Conservation (phyloP, 352 stramenopile genomes). For the Globisporangium canariense region DNA sequence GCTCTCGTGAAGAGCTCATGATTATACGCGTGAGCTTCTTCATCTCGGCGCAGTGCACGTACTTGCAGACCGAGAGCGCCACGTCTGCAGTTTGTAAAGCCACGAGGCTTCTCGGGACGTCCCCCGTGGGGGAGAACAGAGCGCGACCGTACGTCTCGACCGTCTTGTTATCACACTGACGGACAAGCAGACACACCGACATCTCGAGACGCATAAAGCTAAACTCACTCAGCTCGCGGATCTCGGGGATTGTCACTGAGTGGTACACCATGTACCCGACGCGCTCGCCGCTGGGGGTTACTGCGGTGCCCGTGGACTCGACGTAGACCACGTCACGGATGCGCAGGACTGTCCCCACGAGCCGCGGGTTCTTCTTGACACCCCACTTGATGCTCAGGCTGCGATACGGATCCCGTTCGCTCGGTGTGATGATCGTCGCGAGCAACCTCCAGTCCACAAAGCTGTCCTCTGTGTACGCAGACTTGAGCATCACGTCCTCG, state of each 20-base stretch:
- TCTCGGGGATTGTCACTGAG: slow-evolving; percentile 35
- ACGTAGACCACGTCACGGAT: slow-evolving; percentile 61
- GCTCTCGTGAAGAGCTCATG: slow-evolving; percentile 17
- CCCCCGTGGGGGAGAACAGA: no score
- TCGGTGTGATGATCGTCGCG: slow-evolving; percentile 28
- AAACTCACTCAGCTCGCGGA: slow-evolving; percentile 27
- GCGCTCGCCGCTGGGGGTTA: slow-evolving; percentile 35
- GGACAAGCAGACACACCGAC: slow-evolving; percentile 39
- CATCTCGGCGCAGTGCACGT: slow-evolving; percentile 34
- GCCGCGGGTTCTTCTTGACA: slow-evolving; percentile 36
- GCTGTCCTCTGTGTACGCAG: slow-evolving; percentile 40
- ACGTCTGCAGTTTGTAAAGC: not conserved
- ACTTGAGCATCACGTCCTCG: slow-evolving; percentile 45
- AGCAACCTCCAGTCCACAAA: slow-evolving; percentile 47
- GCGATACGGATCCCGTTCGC: slow-evolving; percentile 38
- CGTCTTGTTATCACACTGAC: slow-evolving; percentile 22
- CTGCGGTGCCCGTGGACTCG: slow-evolving; percentile 40
- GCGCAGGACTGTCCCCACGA: slow-evolving; percentile 39
- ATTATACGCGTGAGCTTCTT: slow-evolving; percentile 28
- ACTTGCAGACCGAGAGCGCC: not conserved
- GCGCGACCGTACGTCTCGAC: slow-evolving; percentile 28
- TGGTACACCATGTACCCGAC: slow-evolving; percentile 57
- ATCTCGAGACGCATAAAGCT: slow-evolving; percentile 35
- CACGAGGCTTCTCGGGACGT: not conserved
- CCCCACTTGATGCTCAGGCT: slow-evolving; percentile 47